A percentile compares a stretch with the other conserved stretches of the same genome.
Evolutionary conservation across 331 rosid species (phyloP).

Genomic region (Acacia pycnantha): DNA sequence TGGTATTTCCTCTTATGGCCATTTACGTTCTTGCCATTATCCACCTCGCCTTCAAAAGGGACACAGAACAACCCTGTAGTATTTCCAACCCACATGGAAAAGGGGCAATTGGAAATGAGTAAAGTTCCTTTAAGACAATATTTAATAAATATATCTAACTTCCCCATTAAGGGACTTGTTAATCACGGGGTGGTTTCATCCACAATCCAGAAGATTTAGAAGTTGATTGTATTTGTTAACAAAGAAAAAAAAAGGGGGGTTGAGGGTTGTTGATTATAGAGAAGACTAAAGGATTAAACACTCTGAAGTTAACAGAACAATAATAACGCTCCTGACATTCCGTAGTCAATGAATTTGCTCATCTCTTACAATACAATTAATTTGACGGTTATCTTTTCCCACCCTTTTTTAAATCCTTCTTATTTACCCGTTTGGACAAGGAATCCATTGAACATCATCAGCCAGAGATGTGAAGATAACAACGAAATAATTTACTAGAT

Average conservation of each 20-base stretch:
- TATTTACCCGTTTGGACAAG: background rate
- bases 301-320: background rate
- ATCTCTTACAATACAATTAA: background rate
- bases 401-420: background rate
- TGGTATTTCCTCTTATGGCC: constrained; percentile 29
- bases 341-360: background rate
- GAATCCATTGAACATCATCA: background rate
- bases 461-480: background rate
- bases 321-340: background rate
- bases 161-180: background rate
- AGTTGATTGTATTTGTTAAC: too few species aligned
- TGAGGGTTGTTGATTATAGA: too few species aligned
- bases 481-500: constrained; percentile 6
- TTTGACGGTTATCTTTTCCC: background rate
- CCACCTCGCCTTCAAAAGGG: constrained; percentile 66
- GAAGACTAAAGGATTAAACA: background rate
- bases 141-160: constrained; percentile 26
- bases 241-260: too few species aligned
- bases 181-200: background rate
- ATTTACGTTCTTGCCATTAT: constrained; percentile 45
- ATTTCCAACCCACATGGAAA: constrained; percentile 51
- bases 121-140: constrained; percentile 60
- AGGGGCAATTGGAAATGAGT: constrained; percentile 13
- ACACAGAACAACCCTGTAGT: constrained; percentile 37
- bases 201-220: too few species aligned